phyloP scores from a whole-genome alignment of 2,329 filamentous ascomycete species.

The Escovopsis weberi region DNA sequence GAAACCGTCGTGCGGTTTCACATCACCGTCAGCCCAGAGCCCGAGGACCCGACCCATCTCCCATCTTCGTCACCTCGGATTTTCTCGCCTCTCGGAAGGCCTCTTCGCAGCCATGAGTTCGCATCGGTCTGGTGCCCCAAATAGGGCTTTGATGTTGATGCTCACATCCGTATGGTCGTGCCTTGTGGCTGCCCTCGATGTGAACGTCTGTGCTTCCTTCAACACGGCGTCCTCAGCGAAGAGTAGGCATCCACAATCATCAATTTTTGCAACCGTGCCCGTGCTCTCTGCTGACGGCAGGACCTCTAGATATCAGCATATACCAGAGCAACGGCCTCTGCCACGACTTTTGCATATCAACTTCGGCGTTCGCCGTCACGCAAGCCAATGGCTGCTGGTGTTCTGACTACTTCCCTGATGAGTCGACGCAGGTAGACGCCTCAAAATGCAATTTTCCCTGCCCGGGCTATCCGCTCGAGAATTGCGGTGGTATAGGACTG shows the following conservation, averaged over 20 bases:
- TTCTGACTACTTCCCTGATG: slow-evolving; percentile 49
- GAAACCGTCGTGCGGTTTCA: too few relatives aligned
- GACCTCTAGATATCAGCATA: slow-evolving; percentile 32
- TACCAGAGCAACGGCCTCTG: slow-evolving; percentile 61
- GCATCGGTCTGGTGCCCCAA: slow-evolving; percentile 8
- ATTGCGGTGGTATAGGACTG: slow-evolving; percentile 46
- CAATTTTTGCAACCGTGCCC: background rate
- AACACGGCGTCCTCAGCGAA: slow-evolving; percentile 20
- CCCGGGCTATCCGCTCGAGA: slow-evolving; percentile 52
- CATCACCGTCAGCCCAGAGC: background rate
- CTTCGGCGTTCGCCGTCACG: slow-evolving; percentile 54
- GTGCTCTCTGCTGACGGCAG: background rate
- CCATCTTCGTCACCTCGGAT: background rate
- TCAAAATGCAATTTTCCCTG: slow-evolving; percentile 42
- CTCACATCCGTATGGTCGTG: slow-evolving; percentile 12
- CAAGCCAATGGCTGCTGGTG: slow-evolving; percentile 59
- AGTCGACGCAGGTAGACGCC: slow-evolving; percentile 23
- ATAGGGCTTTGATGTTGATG: slow-evolving; percentile 12
- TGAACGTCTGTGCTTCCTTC: slow-evolving; percentile 21
- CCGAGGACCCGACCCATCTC: background rate
- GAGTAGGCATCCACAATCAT: slow-evolving; percentile 15
- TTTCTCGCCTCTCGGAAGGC: too few relatives aligned
- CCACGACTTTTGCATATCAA: slow-evolving; percentile 36
- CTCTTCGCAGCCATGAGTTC: slow-evolving; percentile 9
- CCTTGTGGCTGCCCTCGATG: slow-evolving; percentile 13